Base-by-base conservation (phyloP, 768 basidiomycete species). In the Lactifluus pinguis region DNA sequence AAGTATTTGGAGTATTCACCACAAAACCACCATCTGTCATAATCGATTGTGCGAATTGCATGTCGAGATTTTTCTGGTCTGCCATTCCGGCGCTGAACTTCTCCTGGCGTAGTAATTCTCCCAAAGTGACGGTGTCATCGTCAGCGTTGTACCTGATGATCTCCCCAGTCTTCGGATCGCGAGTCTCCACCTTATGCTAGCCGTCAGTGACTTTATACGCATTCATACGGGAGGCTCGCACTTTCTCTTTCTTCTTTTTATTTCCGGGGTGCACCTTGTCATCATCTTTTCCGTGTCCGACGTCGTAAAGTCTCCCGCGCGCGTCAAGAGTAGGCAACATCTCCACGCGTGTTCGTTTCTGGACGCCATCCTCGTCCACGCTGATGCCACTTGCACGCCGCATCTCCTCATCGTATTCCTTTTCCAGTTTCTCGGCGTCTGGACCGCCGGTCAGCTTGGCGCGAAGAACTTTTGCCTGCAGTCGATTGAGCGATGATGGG, bases 51-150 rank as follows among this genome's bases (percentile, higher is more conserved):
- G 95, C 95, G 69, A 95, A 87, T 71, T 95, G 88, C 25, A 84
- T 84, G 72, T 99, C 94, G 65, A 97, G 75, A 65, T 92, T 79
- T 76, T 95, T 95, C 74, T 95, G 92, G 71, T 95, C 94, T 1
- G 85, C 79, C 69, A 89, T 82, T 21, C 97, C 95, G 44, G 86
- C 94, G 41, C 86, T 83, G 70, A 98, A 94, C 32, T 83, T 81
- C 71, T 99, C 97, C 70, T 97, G 93, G 36, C 97, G 81, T 49
- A 98, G 78, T 79, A 99, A 84, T 68, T 99, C 95, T 1, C 89
- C 89, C 4, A 98, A 78, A 0, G 92, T 89, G 21, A 83, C 80
- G 0, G 79, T 79, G 70, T 98, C 94, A 68, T 98, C 95, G 67
- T 98, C 93, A 2, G 88, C 85, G 72, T 95, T 94, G 72, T 86